These are phyloP conservation scores for Gaertneriomyces sp. DNA, from an alignment of 192 early-diverging fungal species.

Conservation along the genomic window DNA sequence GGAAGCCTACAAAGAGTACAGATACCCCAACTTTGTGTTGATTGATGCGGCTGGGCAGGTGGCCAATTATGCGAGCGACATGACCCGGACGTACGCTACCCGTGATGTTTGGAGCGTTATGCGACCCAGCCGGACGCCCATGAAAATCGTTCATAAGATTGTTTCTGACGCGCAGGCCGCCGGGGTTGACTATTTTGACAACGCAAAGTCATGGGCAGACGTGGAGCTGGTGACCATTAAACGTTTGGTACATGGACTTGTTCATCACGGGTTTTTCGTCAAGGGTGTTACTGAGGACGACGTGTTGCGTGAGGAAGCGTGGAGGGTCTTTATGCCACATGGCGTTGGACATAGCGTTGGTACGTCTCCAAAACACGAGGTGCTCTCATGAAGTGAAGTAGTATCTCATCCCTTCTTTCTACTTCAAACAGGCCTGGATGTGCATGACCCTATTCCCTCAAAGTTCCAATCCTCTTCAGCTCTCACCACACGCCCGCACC, in stretches of 20 bases:
- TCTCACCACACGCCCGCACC: neutral
- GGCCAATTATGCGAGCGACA: slow-evolving; percentile 78
- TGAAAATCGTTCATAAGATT: slow-evolving; percentile 59
- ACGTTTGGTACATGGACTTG: neutral
- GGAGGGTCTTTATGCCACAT: slow-evolving; percentile 3
- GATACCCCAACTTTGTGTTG: slow-evolving; percentile 59
- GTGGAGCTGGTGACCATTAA: slow-evolving; percentile 68
- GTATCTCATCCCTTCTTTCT: slow-evolving; percentile 11
- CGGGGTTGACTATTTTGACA: slow-evolving; percentile 50
- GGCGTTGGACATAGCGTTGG: neutral
- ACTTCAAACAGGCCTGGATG: slow-evolving; percentile 71
- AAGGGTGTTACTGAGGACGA: neutral
- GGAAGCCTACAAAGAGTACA: neutral
- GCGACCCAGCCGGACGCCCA: slow-evolving; percentile 33
- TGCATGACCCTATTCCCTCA: slow-evolving; percentile 72
- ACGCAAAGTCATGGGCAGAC: slow-evolving; percentile 19
- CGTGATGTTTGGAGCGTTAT: neutral
- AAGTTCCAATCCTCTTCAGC: slow-evolving; percentile 6
- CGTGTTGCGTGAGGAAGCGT: neutral
- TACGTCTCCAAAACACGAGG: neutral
- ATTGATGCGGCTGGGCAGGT: slow-evolving; percentile 83
- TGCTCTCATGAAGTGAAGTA: no score
- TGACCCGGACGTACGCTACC: slow-evolving; percentile 70
- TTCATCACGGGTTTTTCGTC: neutral
- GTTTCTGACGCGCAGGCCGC: slow-evolving; percentile 73